Evolutionary conservation across 768 basidiomycete genomes (phyloP).

Genomic region (Lentinula guzmanii): DNA sequence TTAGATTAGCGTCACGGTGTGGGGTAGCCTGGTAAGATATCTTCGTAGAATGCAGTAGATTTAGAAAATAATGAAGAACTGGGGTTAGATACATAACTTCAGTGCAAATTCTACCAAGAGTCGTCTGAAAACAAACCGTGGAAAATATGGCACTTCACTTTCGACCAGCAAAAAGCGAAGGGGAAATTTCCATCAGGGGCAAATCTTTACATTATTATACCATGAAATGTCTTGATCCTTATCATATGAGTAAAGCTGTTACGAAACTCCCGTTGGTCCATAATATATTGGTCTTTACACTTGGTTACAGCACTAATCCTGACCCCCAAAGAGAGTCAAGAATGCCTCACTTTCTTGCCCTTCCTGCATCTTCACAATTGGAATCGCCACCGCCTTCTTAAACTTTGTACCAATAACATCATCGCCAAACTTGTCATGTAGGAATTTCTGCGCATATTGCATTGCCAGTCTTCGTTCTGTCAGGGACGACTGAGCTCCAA

Average conservation of each 20-base stretch:
- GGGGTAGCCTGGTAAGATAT: too few relatives aligned
- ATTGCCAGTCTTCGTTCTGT: constrained; percentile 43
- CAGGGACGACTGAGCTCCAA: constrained; percentile 43
- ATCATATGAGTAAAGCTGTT: not conserved
- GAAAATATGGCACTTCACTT: not conserved
- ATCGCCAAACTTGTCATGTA: constrained; percentile 29
- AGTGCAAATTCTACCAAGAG: too few relatives aligned
- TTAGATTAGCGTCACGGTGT: too few relatives aligned
- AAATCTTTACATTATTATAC: not conserved
- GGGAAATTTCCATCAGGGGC: not conserved
- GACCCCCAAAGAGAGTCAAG: constrained; percentile 20
- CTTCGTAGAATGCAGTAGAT: too few relatives aligned
- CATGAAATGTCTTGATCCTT: not conserved
- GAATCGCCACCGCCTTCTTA: constrained; percentile 24
- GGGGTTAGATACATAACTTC: too few relatives aligned
- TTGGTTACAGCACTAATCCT: not conserved
- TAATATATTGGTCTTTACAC: too few relatives aligned
- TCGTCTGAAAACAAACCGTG: too few relatives aligned
- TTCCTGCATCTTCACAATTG: constrained; percentile 49
- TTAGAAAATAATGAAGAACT: too few relatives aligned
- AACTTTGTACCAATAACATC: constrained; percentile 8
- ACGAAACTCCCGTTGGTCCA: too few relatives aligned
- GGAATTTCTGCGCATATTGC: constrained; percentile 51
- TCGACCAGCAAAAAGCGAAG: not conserved
- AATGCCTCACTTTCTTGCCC: constrained; percentile 48